A percentile compares a stretch with the other conserved stretches of the same genome.
Conservation (phyloP, 306 rosid species). For the Mimosa bimucronata region DNA sequence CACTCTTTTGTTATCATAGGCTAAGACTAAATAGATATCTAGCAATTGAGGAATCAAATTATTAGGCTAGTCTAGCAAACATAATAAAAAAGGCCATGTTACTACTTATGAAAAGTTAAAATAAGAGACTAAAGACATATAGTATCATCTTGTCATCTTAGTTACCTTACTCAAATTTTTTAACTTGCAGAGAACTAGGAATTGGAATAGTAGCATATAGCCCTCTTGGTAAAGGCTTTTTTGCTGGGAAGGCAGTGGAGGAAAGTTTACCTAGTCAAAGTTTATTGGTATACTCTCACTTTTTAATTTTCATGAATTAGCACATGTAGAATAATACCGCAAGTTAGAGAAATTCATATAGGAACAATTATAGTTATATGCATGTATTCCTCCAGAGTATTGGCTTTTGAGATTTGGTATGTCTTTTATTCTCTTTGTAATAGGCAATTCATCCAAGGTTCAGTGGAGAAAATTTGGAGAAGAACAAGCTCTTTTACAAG, state of each 20-base stretch:
- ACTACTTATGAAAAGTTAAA: not conserved
- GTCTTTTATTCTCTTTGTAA: conserved; percentile 10
- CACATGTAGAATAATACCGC: not conserved
- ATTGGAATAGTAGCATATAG: conserved; percentile 74
- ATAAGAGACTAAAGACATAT: not conserved
- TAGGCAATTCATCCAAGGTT: conserved; percentile 70
- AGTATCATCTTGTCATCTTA: not conserved
- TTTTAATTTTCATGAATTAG: conserved; percentile 26
- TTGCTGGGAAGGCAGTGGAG: conserved; percentile 69
- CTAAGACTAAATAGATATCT: not conserved
- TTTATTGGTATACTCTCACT: conserved; percentile 50
- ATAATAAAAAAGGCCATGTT: not conserved
- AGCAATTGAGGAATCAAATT: not conserved
- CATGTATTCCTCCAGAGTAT: not conserved
- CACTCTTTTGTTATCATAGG: not conserved
- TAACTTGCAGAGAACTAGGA: conserved; percentile 60
- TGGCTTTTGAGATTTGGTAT: conserved; percentile 22
- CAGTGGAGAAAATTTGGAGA: conserved; percentile 66
- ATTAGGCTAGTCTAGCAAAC: not conserved
- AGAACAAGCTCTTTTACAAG: conserved; percentile 57
- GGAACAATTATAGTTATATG: not conserved
- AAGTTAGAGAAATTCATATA: not conserved
- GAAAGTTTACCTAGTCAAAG: conserved; percentile 62
- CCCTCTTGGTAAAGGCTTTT: conserved; percentile 77
- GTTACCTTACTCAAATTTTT: conserved; percentile 7